These are phyloP conservation scores for Globisporangium lucens DNA, from an alignment of 352 stramenopile species.

Conservation along the genomic window DNA sequence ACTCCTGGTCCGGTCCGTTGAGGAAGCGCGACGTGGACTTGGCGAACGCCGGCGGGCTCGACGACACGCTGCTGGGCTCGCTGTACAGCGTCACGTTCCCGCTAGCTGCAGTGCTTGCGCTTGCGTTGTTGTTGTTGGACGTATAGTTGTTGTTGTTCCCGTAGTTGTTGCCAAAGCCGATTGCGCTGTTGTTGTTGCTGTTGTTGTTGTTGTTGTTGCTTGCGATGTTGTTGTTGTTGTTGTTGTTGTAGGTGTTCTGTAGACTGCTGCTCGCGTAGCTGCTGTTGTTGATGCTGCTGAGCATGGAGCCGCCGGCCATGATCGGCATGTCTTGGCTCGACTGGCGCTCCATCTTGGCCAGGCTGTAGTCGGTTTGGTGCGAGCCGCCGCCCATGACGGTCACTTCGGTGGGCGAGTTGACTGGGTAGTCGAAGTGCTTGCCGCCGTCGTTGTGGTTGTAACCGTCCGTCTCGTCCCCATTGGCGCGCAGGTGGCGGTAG, in stretches of 20 bases:
- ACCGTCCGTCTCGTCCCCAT: conserved; percentile 6
- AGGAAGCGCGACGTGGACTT: conserved; percentile 17
- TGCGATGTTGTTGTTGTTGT: background rate
- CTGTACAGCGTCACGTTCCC: conserved; percentile 13
- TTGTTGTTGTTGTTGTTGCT: background rate
- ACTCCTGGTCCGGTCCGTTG: conserved; percentile 17
- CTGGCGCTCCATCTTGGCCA: conserved; percentile 21
- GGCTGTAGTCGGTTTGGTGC: conserved; percentile 24
- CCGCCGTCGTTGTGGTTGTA: conserved; percentile 12
- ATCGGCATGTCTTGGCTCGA: conserved; percentile 21
- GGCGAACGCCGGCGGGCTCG: conserved; percentile 7
- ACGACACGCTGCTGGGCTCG: background rate
- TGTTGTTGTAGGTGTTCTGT: conserved; percentile 16
- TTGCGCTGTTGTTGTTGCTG: conserved; percentile 1
- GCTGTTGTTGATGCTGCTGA: conserved; percentile 16
- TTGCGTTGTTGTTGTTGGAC: background rate
- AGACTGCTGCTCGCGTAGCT: conserved; percentile 9
- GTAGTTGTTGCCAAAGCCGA: conserved; percentile 11
- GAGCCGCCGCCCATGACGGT: conserved; percentile 20
- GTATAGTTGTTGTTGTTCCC: background rate
- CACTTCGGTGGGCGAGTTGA: conserved; percentile 16
- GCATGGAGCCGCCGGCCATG: conserved; percentile 15
- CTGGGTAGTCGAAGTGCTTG: conserved; percentile 37
- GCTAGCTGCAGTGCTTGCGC: background rate
- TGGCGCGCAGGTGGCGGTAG: conserved; percentile 26